Evolutionary conservation across 176 grass and related monocot genomes (phyloP).

Genomic region (Triticum monococcum): DNA sequence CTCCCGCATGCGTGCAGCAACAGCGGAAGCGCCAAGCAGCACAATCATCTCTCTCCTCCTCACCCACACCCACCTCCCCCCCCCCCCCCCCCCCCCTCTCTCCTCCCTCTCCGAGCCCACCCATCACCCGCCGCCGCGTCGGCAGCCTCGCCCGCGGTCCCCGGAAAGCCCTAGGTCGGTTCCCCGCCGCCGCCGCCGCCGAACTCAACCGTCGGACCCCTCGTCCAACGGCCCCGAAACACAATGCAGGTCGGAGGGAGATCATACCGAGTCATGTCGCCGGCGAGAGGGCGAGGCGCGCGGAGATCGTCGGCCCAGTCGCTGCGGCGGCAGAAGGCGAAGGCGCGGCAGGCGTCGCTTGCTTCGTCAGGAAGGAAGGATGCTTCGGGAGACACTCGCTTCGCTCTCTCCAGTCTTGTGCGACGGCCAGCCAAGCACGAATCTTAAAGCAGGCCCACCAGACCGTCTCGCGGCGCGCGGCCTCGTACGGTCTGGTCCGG

Average conservation of each 20-base stretch:
- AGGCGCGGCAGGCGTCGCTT: neutral
- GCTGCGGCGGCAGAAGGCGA: neutral
- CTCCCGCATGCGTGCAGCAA: neutral
- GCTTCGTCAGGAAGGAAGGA: neutral
- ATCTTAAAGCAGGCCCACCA: conserved; percentile 1
- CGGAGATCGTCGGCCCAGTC: neutral
- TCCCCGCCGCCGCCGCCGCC: neutral
- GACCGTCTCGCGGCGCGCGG: neutral
- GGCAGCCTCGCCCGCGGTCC: neutral
- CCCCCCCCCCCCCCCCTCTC: too few relatives aligned
- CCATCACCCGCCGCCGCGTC: too few relatives aligned
- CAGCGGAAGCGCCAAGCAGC: neutral
- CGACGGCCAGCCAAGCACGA: neutral
- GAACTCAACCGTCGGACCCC: neutral
- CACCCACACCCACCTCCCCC: neutral
- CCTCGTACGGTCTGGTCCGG: neutral
- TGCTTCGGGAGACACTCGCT: neutral
- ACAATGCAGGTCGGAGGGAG: neutral
- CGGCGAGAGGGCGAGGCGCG: neutral
- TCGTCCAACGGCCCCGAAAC: neutral
- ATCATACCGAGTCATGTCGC: neutral
- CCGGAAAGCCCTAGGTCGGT: neutral
- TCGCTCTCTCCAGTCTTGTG: neutral
- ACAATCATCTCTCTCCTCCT: neutral
- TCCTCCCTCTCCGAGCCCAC: too few relatives aligned